Base-by-base conservation (phyloP, 1,284 basidiomycete genomes). In the Rhodotorula sp. region DNA sequence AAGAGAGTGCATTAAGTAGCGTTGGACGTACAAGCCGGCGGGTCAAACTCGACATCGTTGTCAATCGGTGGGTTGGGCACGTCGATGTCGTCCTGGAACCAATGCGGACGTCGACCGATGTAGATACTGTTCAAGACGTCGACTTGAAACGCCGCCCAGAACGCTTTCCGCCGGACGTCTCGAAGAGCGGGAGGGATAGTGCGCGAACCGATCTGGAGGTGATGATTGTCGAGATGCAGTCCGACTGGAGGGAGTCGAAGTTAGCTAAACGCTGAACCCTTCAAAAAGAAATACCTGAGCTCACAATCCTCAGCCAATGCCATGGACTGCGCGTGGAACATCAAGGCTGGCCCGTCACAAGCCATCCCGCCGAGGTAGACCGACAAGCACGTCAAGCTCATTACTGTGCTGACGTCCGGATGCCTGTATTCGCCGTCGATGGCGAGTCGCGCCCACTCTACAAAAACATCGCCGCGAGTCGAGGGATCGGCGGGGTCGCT, bases 191-290 rank as follows among this genome's bases (percentile, higher is more conserved):
- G 46, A 4, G 44, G 9, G 2, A 65, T 61, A 7, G 24, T 27
- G n/a, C 67, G 62, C 0, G 36, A 32, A 27, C 65, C 64, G 15
- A 70, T 57, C 7, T 51, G 49, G 1, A 70, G 61, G 15, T 61
- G 64, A n/a, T 66, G 60, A 32, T 63, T 59, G n/a, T 56, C 64
- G 6, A 70, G 68, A 13, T 66, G 65, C 4, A 66, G 51, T 0
- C 68, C 68, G 48, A 70, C 64, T 49, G 64, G 36, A 10, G 60
- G 34, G n/a, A 32, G 27, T 4, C n/a, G 30, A 4, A 2, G 51
- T 34, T n/a, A 60, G 52, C 30, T 2, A n/a, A 27, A 22, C 10
- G 4, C 1, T 2, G 11, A 2, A 20, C n/a, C 13, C 15, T 5
- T 19, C 20, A 5, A 34, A 24, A 2, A n/a, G 15, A 19, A 29